Conservation (phyloP, 768 basidiomycete genomes). For the Cystofilobasidium bisporidii region DNA sequence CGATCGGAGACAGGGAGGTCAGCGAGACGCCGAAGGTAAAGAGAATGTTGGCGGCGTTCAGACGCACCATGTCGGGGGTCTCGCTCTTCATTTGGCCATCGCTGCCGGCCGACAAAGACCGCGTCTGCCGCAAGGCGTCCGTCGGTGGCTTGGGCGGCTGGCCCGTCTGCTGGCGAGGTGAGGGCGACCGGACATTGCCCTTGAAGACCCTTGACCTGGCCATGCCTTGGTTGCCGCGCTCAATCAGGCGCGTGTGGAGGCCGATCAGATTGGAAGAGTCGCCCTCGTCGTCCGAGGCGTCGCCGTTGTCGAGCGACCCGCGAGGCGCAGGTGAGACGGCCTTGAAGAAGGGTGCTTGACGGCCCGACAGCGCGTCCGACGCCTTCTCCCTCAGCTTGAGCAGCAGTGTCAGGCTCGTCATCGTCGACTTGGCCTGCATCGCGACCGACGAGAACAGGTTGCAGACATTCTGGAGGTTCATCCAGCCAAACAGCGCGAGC, state of each 20-base stretch:
- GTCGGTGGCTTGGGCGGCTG: background rate
- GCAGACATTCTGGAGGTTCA: slow-evolving; percentile 23
- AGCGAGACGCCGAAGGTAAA: background rate
- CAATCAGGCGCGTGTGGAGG: slow-evolving; percentile 14
- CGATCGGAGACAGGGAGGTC: background rate
- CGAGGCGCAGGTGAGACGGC: background rate
- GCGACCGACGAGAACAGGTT: slow-evolving; percentile 13
- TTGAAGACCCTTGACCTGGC: background rate
- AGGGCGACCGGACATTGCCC: slow-evolving; percentile 3
- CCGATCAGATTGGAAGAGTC: slow-evolving; percentile 13
- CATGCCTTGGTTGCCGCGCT: slow-evolving; percentile 12
- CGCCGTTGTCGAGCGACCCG: background rate
- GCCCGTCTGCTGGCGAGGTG: background rate
- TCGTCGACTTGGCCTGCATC: slow-evolving; percentile 11
- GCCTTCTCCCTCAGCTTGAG: slow-evolving; percentile 14
- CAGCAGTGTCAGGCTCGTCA: slow-evolving; percentile 14
- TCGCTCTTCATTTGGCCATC: background rate
- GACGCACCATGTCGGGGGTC: background rate
- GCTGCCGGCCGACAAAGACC: background rate
- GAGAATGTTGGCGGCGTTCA: no score
- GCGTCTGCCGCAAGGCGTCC: background rate
- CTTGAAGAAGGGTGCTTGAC: background rate
- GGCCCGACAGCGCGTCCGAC: background rate
- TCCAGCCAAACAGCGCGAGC: slow-evolving; percentile 15
- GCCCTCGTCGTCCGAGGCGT: slow-evolving; percentile 5